A percentile compares a stretch with the other conserved stretches of the same genome.
Evolutionary conservation across 345 rosid species (phyloP).

Genomic region (Trapa incisa): DNA sequence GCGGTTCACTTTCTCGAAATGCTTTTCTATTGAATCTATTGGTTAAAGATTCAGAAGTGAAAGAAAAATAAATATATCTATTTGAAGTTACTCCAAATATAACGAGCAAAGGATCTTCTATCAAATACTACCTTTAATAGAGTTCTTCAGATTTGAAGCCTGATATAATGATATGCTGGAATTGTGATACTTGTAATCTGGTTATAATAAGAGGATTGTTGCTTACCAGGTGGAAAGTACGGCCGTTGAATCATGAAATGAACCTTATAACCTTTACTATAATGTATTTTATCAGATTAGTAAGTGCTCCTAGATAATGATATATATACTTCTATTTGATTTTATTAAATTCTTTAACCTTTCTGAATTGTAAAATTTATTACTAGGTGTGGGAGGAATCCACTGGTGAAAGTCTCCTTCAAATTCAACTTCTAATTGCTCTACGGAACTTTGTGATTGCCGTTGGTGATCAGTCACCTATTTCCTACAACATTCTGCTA

Average conservation of each 20-base stretch:
- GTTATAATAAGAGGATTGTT: neutral
- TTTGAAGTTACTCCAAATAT: neutral
- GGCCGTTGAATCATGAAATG: neutral
- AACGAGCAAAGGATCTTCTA: neutral
- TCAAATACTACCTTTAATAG: neutral
- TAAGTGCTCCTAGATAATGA: neutral
- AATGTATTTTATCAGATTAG: neutral
- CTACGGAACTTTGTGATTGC: constrained; percentile 79
- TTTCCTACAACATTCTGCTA: constrained; percentile 58
- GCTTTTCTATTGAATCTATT: neutral
- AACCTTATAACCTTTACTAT: neutral
- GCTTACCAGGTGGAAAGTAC: neutral
- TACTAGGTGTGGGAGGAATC: constrained; percentile 91
- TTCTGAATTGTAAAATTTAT: constrained; percentile 1
- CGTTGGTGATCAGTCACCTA: constrained; percentile 78
- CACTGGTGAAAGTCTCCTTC: constrained; percentile 89
- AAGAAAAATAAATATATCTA: neutral
- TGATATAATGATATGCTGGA: neutral
- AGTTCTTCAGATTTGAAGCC: neutral
- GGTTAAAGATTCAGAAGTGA: neutral
- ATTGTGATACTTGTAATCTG: neutral
- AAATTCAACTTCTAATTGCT: constrained; percentile 95
- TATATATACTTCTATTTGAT: neutral
- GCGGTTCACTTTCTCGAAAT: neutral
- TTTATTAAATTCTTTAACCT: neutral